Conservation (phyloP, 768 basidiomycete genomes). For the Mycena pura region DNA sequence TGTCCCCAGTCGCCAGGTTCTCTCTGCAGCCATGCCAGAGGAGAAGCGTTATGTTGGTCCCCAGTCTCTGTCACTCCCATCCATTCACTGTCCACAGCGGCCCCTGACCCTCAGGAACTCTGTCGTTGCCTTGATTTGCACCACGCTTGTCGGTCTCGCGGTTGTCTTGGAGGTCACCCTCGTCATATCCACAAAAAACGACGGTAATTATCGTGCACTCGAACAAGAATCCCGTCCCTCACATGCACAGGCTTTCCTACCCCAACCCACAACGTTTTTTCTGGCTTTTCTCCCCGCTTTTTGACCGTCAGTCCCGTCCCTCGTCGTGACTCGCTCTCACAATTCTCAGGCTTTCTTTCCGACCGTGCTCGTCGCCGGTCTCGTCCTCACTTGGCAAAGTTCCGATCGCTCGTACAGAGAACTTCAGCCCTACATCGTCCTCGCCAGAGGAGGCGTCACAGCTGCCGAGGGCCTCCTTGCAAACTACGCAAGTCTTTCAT, state of each 20-base stretch:
- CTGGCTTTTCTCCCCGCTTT: constrained; percentile 52
- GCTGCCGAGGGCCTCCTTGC: constrained; percentile 66
- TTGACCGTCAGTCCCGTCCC: constrained; percentile 34
- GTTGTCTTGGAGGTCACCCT: constrained; percentile 52
- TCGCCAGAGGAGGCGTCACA: constrained; percentile 56
- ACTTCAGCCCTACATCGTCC: constrained; percentile 68
- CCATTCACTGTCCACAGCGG: background rate
- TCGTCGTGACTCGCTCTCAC: background rate
- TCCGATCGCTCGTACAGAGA: constrained; percentile 44
- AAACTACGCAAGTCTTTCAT: constrained; percentile 58
- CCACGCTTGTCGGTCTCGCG: constrained; percentile 44
- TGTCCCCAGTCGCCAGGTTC: constrained; percentile 7
- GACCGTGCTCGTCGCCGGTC: constrained; percentile 41
- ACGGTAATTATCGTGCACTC: too few relatives aligned
- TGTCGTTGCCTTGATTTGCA: constrained; percentile 5
- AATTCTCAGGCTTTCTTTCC: constrained; percentile 65
- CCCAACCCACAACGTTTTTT: constrained; percentile 56
- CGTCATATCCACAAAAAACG: constrained; percentile 44
- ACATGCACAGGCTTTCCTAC: constrained; percentile 55
- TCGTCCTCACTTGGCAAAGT: constrained; percentile 19
- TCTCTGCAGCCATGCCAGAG: background rate
- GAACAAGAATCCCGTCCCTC: constrained; percentile 15
- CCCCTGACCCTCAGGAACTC: constrained; percentile 10
- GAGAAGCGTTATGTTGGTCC: too few relatives aligned
- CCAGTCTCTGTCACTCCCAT: background rate